phyloP scores from a whole-genome alignment of 768 basidiomycete species.

The Rhodocollybia butyracea region DNA sequence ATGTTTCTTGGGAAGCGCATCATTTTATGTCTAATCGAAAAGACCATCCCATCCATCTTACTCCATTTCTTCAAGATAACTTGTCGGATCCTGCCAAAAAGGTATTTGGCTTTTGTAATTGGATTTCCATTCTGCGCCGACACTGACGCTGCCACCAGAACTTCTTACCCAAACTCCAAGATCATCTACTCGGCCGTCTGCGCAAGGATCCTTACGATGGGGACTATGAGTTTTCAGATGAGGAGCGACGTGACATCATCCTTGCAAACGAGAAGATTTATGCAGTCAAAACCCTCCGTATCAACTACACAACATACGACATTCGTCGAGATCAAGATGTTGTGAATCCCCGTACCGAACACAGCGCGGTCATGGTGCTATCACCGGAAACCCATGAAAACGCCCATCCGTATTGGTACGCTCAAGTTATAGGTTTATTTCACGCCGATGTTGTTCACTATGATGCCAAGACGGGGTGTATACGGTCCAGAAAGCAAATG shows the following conservation, averaged over 20 bases:
- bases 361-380: slow-evolving; percentile 23
- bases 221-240: slow-evolving; percentile 12
- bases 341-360: slow-evolving; percentile 21
- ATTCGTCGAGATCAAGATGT: slow-evolving; percentile 28
- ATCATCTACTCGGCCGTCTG: slow-evolving; percentile 26
- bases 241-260: slow-evolving; percentile 11
- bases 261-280: slow-evolving; percentile 16
- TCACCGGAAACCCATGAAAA: slow-evolving; percentile 5
- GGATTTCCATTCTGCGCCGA: background rate
- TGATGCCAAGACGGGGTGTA: background rate
- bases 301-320: slow-evolving; percentile 12
- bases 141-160: slow-evolving; percentile 15
- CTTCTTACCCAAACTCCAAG: slow-evolving; percentile 23
- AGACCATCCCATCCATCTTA: background rate
- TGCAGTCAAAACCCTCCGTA: background rate
- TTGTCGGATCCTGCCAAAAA: background rate
- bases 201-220: slow-evolving; percentile 9
- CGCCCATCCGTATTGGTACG: slow-evolving; percentile 23
- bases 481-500: slow-evolving; percentile 11
- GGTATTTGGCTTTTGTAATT: background rate
- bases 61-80: background rate
- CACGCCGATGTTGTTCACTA: slow-evolving; percentile 16
- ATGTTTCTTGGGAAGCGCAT: background rate
- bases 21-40: background rate
- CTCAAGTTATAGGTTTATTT: slow-evolving; percentile 14